Evolutionary conservation across 257 asterid species (phyloP), one percentile per base, ranked within the genome.

Genomic region (Petrea volubilis): DNA sequence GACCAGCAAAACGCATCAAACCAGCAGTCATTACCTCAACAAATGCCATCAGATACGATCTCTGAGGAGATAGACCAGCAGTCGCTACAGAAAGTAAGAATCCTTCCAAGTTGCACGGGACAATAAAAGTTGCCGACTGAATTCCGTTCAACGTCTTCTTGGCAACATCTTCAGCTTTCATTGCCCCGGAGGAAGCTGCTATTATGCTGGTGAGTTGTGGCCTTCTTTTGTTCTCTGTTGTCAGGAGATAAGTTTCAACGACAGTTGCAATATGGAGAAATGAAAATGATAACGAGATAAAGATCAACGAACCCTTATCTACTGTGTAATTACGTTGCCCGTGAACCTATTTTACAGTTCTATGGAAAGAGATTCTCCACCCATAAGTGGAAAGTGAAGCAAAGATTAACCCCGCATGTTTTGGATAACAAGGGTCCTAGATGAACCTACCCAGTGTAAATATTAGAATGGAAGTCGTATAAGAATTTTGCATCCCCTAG

Each of bases 91-190:
- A 76, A 15, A 95, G 96, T 28, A 90, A 23, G 71, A 76, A 65
- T 2, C 99, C 97, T 76, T 87, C 94, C 1, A 90, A 80, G 84
- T 95, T 95, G 87, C 99, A 92, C 63, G 96, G 83, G 27, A 95
- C 90, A 14, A 84, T 76, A 64, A 92, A 95, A 6, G 85, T 77
- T 18, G 88, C 96, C 5, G 87, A 83, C 62, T 83, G 86, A 20
- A 95, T 87, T 47, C 97, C 99, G 0, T 64, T 47, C 77, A 92
- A 72, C 7, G 97, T 69, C 44, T 84, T 90, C 66, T 78, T 66
- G 34, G 99, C 99, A 14, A 95, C 99, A 25, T 86, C 89, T 7
- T 88, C 93, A 7, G 99, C 96, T 82, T 87, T 92, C 98, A 92
- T 90, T 67, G 91, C 88, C 33, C 97, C 96, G 64, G 99, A 92